Base-by-base conservation (phyloP, 768 basidiomycete genomes). In the Jaapia argillacea region DNA sequence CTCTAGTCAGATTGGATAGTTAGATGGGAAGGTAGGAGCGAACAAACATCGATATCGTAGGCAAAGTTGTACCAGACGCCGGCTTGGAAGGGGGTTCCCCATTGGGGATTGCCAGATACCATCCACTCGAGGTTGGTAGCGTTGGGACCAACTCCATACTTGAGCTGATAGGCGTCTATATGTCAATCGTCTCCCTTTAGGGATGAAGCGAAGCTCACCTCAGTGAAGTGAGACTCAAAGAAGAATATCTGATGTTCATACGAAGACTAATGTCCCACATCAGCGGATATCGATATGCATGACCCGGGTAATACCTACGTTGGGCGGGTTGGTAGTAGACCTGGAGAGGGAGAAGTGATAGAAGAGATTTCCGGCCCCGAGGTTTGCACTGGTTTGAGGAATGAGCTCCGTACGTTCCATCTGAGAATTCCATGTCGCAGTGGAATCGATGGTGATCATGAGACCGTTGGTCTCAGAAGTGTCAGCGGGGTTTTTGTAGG, bases 61-160 rank as follows among this genome's bases (percentile, higher is more conserved):
- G 76, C 77, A 49, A 81, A 79, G 65, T 79, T 79, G 62, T 69
- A 75, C 76, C 76, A 81, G 39, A 66, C 68, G 27, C 67, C 71
- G 4, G 77, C 62, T 13, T 60, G 64, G 59, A 74, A 73, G 1
- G 71, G 62, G 1, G 69, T 68, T 40, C 66, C 61, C 74, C 75
- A 79, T 51, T 76, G 63, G 22, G 66, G n/a, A 58, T 5, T 61
- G 54, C 23, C 68, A 62, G 7, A 54, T 48, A 18, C 76, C 65
- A 63, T 71, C 70, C 77, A 79, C 27, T 70, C 65, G 12, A 79
- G 62, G 54, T 74, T 61, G 3, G 67, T 70, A 1, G 64, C 59
- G 48, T 66, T 74, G 6, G 72, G 66, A 3, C 60, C 63, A 14
- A 77, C 69, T 41, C 77, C 77, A n/a, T n/a, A n/a, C n/a, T n/a